Evolutionary conservation across 345 rosid species (phyloP), one percentile per base, ranked within the genome.

Genomic region (Eucalyptus decipiens): DNA sequence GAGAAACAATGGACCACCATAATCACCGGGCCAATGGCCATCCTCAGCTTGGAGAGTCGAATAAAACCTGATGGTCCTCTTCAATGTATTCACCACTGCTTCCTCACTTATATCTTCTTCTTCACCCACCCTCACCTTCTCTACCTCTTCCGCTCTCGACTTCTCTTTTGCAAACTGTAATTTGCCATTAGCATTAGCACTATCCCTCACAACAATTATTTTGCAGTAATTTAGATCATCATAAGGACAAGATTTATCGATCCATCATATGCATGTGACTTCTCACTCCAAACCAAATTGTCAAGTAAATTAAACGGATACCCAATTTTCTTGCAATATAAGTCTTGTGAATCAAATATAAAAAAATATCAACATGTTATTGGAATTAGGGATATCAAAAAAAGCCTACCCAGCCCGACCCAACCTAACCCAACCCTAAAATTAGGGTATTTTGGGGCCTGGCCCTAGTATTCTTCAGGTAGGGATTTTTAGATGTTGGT

Each of bases 11-110:
- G 94, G 94, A 58, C 94, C 94, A 1, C 93, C 94, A 88, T 91
- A 92, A 88, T 93, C 94, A 13, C 93, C 93, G 11, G 94, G 91
- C 94, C 94, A 93, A 72, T 91, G 93, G 24, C 93, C 94, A 69
- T 93, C 94, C 43, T 91, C 65, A 5, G 93, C 92, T 52, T 93
- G 94, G 37, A 92, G 90, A 40, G 89, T 50, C 4, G 94, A 91
- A 85, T 90, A 90, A 87, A 58, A 91, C 69, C 89, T 80, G 89
- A 93, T 60, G 42, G 93, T 93, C 89, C 92, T 91, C 60, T 89
- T 89, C 83, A 93, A 58, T 21, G 93, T 90, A 19, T 43, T 24
- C 6, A 85, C 86, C 32, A 93, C 91, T 21, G 90, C 89, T 87
- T 92, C 90, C 88, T 91, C 92, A 14, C 92, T 93, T 16, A 93